These are phyloP conservation scores for Ganoderma meredithae DNA, from an alignment of 1,284 basidiomycete species.

Conservation along the genomic window DNA sequence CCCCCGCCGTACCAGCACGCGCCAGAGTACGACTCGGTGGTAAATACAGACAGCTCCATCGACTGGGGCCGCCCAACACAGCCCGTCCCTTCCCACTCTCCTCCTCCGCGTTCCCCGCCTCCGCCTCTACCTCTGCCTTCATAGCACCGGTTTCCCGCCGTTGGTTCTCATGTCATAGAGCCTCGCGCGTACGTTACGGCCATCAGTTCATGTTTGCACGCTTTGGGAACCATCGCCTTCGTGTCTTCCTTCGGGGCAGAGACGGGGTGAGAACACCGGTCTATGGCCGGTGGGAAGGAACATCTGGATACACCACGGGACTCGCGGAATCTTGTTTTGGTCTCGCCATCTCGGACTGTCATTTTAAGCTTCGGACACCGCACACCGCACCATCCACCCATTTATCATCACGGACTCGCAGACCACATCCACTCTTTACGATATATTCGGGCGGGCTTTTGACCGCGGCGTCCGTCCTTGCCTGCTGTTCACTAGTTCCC, in stretches of 20 bases:
- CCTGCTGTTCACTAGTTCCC: constrained; percentile 20
- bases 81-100: constrained; percentile 1
- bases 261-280: not conserved
- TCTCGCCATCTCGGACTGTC: constrained; percentile 6
- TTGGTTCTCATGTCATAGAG: constrained; percentile 1
- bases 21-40: constrained; percentile 40
- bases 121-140: not conserved
- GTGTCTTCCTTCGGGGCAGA: not conserved
- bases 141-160: not conserved
- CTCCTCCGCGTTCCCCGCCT: not conserved
- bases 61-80: constrained; percentile 16
- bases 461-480: constrained; percentile 7
- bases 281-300: not conserved
- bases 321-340: constrained; percentile 4
- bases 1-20: constrained; percentile 52
- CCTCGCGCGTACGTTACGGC: not conserved
- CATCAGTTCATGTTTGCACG: not conserved
- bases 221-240: not conserved
- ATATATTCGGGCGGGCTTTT: constrained; percentile 8
- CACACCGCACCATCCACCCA: constrained; percentile 9
- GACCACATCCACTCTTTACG: constrained; percentile 11
- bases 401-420: constrained; percentile 11
- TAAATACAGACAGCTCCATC: constrained; percentile 15
- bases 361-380: constrained; percentile 10
- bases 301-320: not conserved